Base-by-base conservation (phyloP, 2,329 filamentous ascomycete species). In the Neodidymelliopsis sp. region DNA sequence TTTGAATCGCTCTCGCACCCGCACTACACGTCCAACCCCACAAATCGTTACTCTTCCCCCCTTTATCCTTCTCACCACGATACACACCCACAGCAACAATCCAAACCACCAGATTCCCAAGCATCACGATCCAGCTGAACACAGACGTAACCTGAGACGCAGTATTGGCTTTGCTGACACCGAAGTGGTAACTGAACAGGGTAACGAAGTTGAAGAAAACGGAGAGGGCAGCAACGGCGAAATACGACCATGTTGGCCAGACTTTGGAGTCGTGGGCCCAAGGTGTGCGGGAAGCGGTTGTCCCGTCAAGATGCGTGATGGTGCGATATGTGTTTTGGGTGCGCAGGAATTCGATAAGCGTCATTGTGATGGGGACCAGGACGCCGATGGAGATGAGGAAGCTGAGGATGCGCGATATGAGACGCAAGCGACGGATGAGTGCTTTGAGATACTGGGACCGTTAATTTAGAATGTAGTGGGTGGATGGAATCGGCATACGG, bases 171-270 rank as follows among this genome's bases (percentile, higher is more conserved):
- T 49, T 43, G 13, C 64, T 49, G 1, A 74, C 48, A 13, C 70
- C 62, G 31, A 49, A 60, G 16, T 40, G 44, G 51, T 77, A 77
- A 3, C 56, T 52, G 11, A 74, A 40, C 12, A 77, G 23, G 16
- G 74, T 71, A 25, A 47, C 36, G 22, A 70, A 33, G 52, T 77
- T 69, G 43, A 76, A 59, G 0, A 74, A 0, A 11, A 69, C 53
- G 0, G 71, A 70, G 1, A 66, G 34, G 13, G 49, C 50, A 0
- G 74, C 65, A 13, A 74, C 57, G 41, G 33, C 52, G 46, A 74
- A 69, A 60, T 76, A 76, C 60, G 73, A 68, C 54, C 66, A 75
- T 3, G 72, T 75, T 4, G 74, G 74, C 72, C 73, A 75, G 4
- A 58, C 53, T 29, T 70, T 71, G 20, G 71, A 60, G 42, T 71